Evolutionary conservation across 164 flowering plant genomes (phyloP).

Genomic region (Kingdonia uniflora): DNA sequence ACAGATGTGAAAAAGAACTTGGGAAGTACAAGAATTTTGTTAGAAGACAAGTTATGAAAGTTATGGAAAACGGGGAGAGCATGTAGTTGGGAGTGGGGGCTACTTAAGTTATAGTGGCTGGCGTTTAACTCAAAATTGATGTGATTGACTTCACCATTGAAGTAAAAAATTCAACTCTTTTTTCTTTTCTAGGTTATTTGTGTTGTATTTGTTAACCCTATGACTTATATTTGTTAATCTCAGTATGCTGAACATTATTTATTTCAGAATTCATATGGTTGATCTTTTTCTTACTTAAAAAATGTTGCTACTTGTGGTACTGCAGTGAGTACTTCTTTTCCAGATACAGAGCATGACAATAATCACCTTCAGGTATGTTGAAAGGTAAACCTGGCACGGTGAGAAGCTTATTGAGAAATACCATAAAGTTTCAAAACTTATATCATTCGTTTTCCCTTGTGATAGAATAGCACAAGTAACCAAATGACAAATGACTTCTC

Average conservation of each 20-base stretch:
- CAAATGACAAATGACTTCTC: conserved; percentile 11
- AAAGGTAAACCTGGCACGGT: not conserved
- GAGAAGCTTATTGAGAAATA: too few species aligned
- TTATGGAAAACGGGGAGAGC: too few species aligned
- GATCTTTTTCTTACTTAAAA: not conserved
- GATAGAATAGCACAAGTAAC: conserved; percentile 32
- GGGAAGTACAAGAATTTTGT: too few species aligned
- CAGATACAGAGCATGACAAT: conserved; percentile 29
- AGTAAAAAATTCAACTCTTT: too few species aligned
- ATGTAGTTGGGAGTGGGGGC: too few species aligned
- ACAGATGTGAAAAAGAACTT: too few species aligned
- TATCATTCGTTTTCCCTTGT: not conserved
- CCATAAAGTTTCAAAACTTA: too few species aligned
- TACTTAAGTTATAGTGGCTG: too few species aligned
- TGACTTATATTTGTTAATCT: not conserved
- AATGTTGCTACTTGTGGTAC: conserved; percentile 16
- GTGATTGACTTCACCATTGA: too few species aligned
- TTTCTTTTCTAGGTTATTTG: not conserved
- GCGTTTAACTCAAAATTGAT: not conserved
- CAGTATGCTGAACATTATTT: too few species aligned
- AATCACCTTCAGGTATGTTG: conserved; percentile 30
- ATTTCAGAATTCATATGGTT: too few species aligned
- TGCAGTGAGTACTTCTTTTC: conserved; percentile 27
- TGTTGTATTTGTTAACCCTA: not conserved
- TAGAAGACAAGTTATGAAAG: too few species aligned